Evolutionary conservation across 2,329 filamentous ascomycete genomes (phyloP).

Genomic region (Phoma sp.): DNA sequence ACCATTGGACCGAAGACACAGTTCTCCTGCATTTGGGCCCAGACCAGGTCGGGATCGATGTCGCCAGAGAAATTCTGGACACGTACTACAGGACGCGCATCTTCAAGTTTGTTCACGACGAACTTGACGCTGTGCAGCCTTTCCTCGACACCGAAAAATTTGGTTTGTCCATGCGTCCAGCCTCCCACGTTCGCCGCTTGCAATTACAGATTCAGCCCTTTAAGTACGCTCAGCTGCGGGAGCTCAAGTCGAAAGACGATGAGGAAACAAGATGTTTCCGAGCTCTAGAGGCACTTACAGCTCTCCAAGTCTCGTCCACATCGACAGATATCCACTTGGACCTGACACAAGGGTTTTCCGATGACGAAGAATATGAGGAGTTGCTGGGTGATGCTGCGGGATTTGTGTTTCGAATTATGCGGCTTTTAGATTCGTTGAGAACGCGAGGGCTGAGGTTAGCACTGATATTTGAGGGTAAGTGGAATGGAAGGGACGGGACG

Average conservation of each 20-base stretch:
- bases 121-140: slow-evolving; percentile 18
- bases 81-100: slow-evolving; percentile 28
- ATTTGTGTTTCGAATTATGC: neutral
- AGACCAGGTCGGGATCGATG: slow-evolving; percentile 1
- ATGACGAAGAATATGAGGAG: neutral
- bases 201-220: slow-evolving; percentile 25
- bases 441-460: neutral
- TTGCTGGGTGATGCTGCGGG: neutral
- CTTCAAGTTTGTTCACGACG: slow-evolving; percentile 30
- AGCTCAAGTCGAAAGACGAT: neutral
- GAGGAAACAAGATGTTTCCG: neutral
- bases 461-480: neutral
- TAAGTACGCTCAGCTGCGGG: slow-evolving; percentile 6
- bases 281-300: neutral
- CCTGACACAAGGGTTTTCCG: neutral
- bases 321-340: neutral
- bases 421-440: neutral
- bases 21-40: slow-evolving; percentile 6
- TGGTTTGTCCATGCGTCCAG: slow-evolving; percentile 19
- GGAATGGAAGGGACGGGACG: neutral
- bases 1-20: slow-evolving; percentile 30
- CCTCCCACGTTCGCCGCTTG: slow-evolving; percentile 19
- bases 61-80: slow-evolving; percentile 26
- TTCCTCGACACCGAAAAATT: slow-evolving; percentile 23
- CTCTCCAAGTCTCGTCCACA: neutral